Evolutionary conservation across 1,139 yeast species (phyloP), one percentile per base, ranked within the genome.

Genomic region (Pichia sp.): DNA sequence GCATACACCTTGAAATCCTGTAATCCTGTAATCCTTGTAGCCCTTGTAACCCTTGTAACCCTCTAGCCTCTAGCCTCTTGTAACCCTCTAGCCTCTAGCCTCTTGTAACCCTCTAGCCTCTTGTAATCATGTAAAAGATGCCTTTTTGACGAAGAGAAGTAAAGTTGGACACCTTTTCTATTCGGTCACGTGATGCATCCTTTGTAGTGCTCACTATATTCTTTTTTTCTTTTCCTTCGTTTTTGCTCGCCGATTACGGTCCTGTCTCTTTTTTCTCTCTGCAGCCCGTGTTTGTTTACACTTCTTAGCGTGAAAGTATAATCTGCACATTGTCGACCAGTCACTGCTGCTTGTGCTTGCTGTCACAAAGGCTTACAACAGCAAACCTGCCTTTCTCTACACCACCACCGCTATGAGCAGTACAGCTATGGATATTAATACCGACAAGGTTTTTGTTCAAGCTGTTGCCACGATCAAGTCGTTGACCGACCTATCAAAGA

Each of bases 381-480:
- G 23, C 23, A 3, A 19, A 19, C 23, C 23, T 19, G 13, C 13
- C 40, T 36, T 13, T 36, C 7, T 13, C 23, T 3, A 19, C 23
- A 19, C 23, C 23, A 6, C 15, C 45, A 42, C 23, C 23, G 23
- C 23, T 19, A 26, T 42, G 26, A 42, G n/a, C 16, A 42, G 8
- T 26, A 11, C 30, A 15, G 45, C 45, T 32, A 44, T 78, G 8
- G 81, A 53, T 10, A 23, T 50, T 1, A 77, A 80, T 3, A 76
- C 78, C 49, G 95, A 87, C 70, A 82, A 90, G 52, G 92, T 87
- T 6, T 87, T 87, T 69, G 86, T 82, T 40, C 85, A 85, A 71
- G 95, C 96, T 8, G 87, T 89, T 57, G 75, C 90, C 46, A 87
- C 95, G 8, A 86, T 89, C 54, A 77, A 87, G 59, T 82, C 90